Evolutionary conservation across 23 red algal genomes (phyloP), one percentile per base, ranked within the genome.

Genomic region (Gracilaria domingensis): DNA sequence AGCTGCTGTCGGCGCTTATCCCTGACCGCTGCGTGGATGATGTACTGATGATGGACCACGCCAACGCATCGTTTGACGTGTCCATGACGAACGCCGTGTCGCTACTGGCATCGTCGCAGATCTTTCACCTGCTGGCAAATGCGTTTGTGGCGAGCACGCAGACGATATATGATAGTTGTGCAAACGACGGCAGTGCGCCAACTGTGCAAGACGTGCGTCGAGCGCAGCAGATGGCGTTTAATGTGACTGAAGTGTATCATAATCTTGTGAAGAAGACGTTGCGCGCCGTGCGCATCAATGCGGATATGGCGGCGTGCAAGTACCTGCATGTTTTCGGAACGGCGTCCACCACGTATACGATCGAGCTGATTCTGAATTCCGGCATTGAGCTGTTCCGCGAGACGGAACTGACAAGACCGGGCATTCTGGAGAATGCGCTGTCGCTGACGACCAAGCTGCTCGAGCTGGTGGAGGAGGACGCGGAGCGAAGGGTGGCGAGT

Each of bases 381-480:
- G 82, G 61, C 21, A 86, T 73, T 67, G 50, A 86, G 39, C 64
- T 86, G n/a, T 86, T 86, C 59, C 82, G 61, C 44, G 82, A 69
- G 58, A 86, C 82, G 8, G 48, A 73, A 0, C 20, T 37, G 33
- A 45, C 17, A 16, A 38, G 44, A 23, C 9, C 57, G 38, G 38
- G 37, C 20, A 49, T 69, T 9, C 64, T 87, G 44, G 45, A 75
- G 13, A 55, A 44, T 6, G 65, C 65, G 13, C 66, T 87, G 17
- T 66, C 61, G 2, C 48, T 47, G 60, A 54, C 83, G 5, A 74
- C 66, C 23, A 37, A 75, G 26, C 39, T 72, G 59, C 36, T 87
- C 2, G 33, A 75, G 39, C 24, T 45, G 8, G 62, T 87, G 48
- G 54, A 87, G 33, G 20, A 87, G 40, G 83, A 87, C 66, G 28